A percentile compares a stretch with the other conserved stretches of the same genome.
These are phyloP conservation scores for Dioscorea cayenensis DNA, from an alignment of 116 monocot genomes.

Conservation along the genomic window DNA sequence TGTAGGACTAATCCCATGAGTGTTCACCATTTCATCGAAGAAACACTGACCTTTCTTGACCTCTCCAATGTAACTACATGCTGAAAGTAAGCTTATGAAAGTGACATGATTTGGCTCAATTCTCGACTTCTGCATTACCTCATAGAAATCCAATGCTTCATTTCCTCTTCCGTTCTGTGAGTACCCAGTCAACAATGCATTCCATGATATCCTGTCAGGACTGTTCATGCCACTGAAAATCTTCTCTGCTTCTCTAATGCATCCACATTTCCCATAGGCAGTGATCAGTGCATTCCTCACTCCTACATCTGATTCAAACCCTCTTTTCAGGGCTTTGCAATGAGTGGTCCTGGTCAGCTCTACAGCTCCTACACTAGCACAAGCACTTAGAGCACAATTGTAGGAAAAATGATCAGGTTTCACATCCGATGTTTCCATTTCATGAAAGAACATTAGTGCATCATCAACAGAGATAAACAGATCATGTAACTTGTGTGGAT, in stretches of 20 bases:
- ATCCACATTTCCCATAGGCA: slow-evolving; percentile 40
- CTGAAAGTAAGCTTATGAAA: slow-evolving; percentile 25
- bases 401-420: slow-evolving; percentile 33
- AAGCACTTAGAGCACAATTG: slow-evolving; percentile 31
- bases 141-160: slow-evolving; percentile 21
- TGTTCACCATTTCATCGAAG: slow-evolving; percentile 20
- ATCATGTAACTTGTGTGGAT: too few species aligned
- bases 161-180: slow-evolving; percentile 20
- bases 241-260: slow-evolving; percentile 20
- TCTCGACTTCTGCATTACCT: slow-evolving; percentile 21
- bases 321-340: slow-evolving; percentile 9
- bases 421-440: slow-evolving; percentile 23
- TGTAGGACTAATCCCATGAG: slow-evolving; percentile 16
- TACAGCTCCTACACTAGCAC: slow-evolving; percentile 12
- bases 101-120: slow-evolving; percentile 32
- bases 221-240: slow-evolving; percentile 1
- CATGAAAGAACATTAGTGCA: slow-evolving; percentile 13
- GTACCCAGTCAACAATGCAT: slow-evolving; percentile 19
- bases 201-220: slow-evolving; percentile 20
- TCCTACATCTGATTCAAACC: slow-evolving; percentile 11
- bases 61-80: slow-evolving; percentile 25
- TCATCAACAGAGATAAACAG: neutral
- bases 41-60: slow-evolving; percentile 20
- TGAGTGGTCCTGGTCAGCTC: slow-evolving; percentile 16
- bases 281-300: slow-evolving; percentile 19